Evolutionary conservation across 768 basidiomycete species (phyloP).

Genomic region (Mycena alexandri): DNA sequence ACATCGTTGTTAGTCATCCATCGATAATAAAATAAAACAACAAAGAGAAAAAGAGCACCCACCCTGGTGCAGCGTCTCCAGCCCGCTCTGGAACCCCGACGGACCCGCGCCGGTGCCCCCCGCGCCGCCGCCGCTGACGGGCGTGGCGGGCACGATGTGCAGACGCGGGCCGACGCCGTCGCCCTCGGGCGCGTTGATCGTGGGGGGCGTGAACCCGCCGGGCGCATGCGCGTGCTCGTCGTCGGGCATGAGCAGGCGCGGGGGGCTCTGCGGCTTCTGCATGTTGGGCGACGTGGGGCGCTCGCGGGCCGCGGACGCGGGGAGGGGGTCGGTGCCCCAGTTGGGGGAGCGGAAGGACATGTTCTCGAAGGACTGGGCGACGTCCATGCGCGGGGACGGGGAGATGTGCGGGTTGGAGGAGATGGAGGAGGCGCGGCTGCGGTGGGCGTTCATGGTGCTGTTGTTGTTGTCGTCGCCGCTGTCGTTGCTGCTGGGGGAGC

Average conservation of each 20-base stretch:
- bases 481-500: slow-evolving; percentile 71
- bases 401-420: slow-evolving; percentile 65
- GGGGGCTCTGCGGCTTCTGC: slow-evolving; percentile 75
- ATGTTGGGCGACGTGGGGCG: slow-evolving; percentile 38
- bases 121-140: slow-evolving; percentile 73
- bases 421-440: slow-evolving; percentile 75
- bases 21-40: slow-evolving; percentile 4
- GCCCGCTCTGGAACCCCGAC: slow-evolving; percentile 62
- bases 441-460: slow-evolving; percentile 37
- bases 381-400: slow-evolving; percentile 68
- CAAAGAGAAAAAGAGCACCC: no score
- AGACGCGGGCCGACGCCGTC: slow-evolving; percentile 73
- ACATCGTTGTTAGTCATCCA: background rate
- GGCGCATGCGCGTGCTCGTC: slow-evolving; percentile 17
- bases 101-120: slow-evolving; percentile 54
- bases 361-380: slow-evolving; percentile 71
- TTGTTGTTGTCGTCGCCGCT: slow-evolving; percentile 57
- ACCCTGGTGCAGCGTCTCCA: slow-evolving; percentile 68
- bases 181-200: slow-evolving; percentile 64
- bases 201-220: slow-evolving; percentile 42
- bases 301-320: slow-evolving; percentile 43
- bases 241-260: slow-evolving; percentile 68
- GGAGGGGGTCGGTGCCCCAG: slow-evolving; percentile 67
- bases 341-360: slow-evolving; percentile 75
- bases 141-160: slow-evolving; percentile 87